Evolutionary conservation across 495 filamentous ascomycete genomes (phyloP).

Genomic region (Hyaloscypha finlandica): DNA sequence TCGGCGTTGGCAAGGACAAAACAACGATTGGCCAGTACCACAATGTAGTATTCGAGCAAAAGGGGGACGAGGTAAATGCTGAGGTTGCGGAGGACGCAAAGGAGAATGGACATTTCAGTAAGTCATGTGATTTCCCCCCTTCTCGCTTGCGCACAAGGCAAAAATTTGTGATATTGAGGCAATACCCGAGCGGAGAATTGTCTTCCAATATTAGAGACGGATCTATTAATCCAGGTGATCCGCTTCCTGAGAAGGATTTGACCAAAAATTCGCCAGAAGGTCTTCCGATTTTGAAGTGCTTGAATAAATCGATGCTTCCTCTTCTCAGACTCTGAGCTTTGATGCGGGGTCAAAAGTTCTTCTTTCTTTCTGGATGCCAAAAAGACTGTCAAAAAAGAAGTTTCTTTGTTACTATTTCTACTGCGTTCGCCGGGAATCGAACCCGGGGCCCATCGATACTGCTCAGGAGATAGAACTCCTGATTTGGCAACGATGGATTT

Average conservation of each 20-base stretch:
- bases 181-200: neutral
- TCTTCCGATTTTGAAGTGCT: neutral
- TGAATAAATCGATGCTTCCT: neutral
- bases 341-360: neutral
- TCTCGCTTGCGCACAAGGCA: neutral
- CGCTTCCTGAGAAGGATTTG: neutral
- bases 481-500: conserved; percentile 33
- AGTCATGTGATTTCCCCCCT: conserved; percentile 19
- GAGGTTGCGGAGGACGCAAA: conserved; percentile 70
- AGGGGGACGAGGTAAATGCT: conserved; percentile 71
- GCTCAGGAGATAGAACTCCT: neutral
- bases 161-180: conserved; percentile 6
- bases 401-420: neutral
- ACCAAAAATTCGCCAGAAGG: neutral
- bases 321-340: too few species aligned
- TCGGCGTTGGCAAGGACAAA: conserved; percentile 58
- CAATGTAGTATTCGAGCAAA: conserved; percentile 86
- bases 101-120: conserved; percentile 63
- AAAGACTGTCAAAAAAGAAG: conserved; percentile 17
- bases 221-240: neutral
- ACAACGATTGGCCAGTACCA: conserved; percentile 70
- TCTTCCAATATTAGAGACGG: neutral
- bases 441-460: conserved; percentile 32
- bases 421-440: conserved; percentile 33
- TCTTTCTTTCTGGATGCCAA: neutral